Percentiles rank a stretch among this genome's conserved stretches.
Conservation (phyloP, 139 green algal species). For the Chlamydomonas schloesseri region DNA sequence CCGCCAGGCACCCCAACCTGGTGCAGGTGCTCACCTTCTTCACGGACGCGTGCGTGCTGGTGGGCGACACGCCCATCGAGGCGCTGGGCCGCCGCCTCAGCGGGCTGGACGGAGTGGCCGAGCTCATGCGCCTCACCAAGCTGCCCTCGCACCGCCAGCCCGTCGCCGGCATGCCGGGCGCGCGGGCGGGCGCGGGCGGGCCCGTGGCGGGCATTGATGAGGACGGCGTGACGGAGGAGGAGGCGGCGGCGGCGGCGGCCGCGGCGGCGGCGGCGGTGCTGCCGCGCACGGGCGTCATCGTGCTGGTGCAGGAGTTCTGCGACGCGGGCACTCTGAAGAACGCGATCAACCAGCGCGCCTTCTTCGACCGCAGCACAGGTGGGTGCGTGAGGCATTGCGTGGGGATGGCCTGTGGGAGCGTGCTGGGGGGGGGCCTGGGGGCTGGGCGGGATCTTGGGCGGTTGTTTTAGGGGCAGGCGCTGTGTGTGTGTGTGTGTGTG, state of each 20-base stretch:
- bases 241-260: too few species aligned
- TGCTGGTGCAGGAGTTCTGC: conserved; percentile 38
- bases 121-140: conserved; percentile 21
- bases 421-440: not conserved
- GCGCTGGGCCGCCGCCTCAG: not conserved
- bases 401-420: not conserved
- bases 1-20: conserved; percentile 15
- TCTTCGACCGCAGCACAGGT: not conserved
- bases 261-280: too few species aligned
- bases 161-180: not conserved
- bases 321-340: conserved; percentile 24
- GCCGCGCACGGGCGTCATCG: conserved; percentile 6
- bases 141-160: not conserved
- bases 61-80: conserved; percentile 19
- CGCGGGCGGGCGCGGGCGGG: not conserved
- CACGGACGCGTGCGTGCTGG: conserved; percentile 21
- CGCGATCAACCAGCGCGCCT: conserved; percentile 23
- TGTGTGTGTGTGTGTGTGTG: too few species aligned
- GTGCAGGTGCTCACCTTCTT: conserved; percentile 45
- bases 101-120: conserved; percentile 30
- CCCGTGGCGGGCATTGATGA: not conserved
- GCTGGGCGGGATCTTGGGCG: too few species aligned
- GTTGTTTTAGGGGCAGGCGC: too few species aligned
- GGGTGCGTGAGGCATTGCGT: not conserved
- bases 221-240: not conserved